Base-by-base conservation (phyloP, 192 early-diverging fungal genomes). In the Thamnidium elegans region DNA sequence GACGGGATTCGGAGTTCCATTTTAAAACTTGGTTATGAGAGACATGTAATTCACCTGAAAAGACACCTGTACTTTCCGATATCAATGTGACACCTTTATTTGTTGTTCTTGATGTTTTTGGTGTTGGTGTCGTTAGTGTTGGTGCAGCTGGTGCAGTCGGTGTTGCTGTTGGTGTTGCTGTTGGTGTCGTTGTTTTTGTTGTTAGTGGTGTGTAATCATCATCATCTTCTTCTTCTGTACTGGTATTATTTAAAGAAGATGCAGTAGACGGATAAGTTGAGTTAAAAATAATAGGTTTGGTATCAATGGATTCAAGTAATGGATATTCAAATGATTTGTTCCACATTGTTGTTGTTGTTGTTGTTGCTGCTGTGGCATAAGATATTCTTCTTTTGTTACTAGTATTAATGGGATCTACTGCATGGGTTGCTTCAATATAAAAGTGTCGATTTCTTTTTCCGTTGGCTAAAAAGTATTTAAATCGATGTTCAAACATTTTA, bases 381-480 rank as follows among this genome's bases (percentile, higher is more conserved):
- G 13, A 48, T 7, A 15, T 2, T 48, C 15, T 48, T 14, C 13
- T 45, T 13, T 15, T 45, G 44, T 45, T 15, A 45, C 4, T 15
- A 13, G 44, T 15, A 45, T 45, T 1, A 4, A 4, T 3, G 10
- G 10, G 14, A 48, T 48, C 46, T 48, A 48, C 4, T 13, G 17
- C 46, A 48, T 48, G 46, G 4, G 46, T 69, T 7, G 80, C 43
- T 3, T 86, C 87, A 0, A 78, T 78, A 3, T 47, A 66, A 46
- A 83, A 85, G 0, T 50, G 31, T 55, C 73, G 72, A 34, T 79
- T 73, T 31, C 75, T 69, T 0, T 77, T 76, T 43, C 81, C 82
- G 23, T 68, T 82, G 20, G 84, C 76, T 9, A 85, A 51, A 54
- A 85, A 85, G 32, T 76, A 76, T 17, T 58, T 59, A 19, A 70